These are phyloP conservation scores for Podaxis sp. DNA, from an alignment of 768 basidiomycete genomes.

Conservation along the genomic window DNA sequence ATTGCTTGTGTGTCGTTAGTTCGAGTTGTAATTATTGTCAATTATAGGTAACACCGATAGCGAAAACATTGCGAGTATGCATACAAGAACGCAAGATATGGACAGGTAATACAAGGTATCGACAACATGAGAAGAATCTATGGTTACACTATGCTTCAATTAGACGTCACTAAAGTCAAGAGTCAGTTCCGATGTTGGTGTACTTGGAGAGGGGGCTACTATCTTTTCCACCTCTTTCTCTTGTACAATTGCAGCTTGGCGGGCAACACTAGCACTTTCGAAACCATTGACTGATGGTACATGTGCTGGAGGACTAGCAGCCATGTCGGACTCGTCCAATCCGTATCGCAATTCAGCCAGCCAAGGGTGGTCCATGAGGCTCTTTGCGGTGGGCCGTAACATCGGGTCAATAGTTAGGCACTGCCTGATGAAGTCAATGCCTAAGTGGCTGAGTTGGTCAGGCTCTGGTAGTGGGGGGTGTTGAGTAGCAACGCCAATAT, in stretches of 20 bases:
- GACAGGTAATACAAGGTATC: slow-evolving; percentile 11
- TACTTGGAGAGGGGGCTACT: slow-evolving; percentile 47
- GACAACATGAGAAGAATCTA: neutral
- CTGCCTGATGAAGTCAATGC: slow-evolving; percentile 91
- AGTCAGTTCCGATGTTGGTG: slow-evolving; percentile 38
- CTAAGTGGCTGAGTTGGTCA: slow-evolving; percentile 82
- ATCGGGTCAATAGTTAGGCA: slow-evolving; percentile 88
- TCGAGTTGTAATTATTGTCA: neutral
- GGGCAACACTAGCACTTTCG: slow-evolving; percentile 51
- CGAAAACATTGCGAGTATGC: neutral
- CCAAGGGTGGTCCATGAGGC: slow-evolving; percentile 89
- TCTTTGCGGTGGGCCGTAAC: slow-evolving; percentile 77
- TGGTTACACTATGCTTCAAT: neutral
- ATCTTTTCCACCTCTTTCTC: slow-evolving; percentile 64
- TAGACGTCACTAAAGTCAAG: slow-evolving; percentile 9
- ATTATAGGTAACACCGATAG: neutral
- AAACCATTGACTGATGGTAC: slow-evolving; percentile 43
- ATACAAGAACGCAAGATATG: neutral
- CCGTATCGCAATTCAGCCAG: slow-evolving; percentile 80
- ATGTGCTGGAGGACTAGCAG: slow-evolving; percentile 43
- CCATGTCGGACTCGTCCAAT: slow-evolving; percentile 63
- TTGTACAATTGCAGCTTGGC: slow-evolving; percentile 54
- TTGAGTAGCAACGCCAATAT: slow-evolving; percentile 95
- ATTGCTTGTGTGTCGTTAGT: slow-evolving; percentile 9
- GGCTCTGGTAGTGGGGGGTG: slow-evolving; percentile 94